Base-by-base conservation (phyloP, 805 yeast species). In the Pichia californica region DNA sequence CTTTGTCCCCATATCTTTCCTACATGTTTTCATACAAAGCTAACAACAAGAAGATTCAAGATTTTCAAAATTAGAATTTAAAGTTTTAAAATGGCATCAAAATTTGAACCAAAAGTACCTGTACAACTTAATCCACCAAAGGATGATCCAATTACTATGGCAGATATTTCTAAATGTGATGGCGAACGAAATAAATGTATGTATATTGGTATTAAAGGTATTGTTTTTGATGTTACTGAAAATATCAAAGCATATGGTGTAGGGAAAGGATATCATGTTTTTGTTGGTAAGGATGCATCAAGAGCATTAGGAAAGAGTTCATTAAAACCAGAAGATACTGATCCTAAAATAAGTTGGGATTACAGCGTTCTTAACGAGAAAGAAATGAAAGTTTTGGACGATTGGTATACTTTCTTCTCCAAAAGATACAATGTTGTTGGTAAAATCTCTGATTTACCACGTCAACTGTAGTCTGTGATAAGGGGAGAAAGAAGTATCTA, bases 221-320 rank as follows among this genome's bases (percentile, higher is more conserved):
- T 70, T 2, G 77, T 88, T 10, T 88, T 85, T 59, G 96, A 87
- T 55, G 96, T 88, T 9, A 73, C 85, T 0, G 57, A 66, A 36
- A 87, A 86, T 55, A 52, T 59, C 11, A 76, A 73, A 14, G 81
- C 80, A 31, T 87, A 87, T 57, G 96, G 95, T 0, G 81, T 82
- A 3, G 89, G 88, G 0, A 75, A 77, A 47, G 79, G 81, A 19
- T 88, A 87, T 61, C 79, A 78, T 54, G 76, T 70, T 7, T 70
- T 87, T 33, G 85, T 79, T 9, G 96, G 91, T 5, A 77, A 74
- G 49, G 96, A 87, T 52, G 85, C 86, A 19, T 76, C 86, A 28
- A 66, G 93, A 45, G 83, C 91, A 2, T 66, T 87, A 41, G 96
- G 85, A 2, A 75, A 80, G 54, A 79, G 86, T 41, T 73, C 81